Base-by-base conservation (phyloP, 345 rosid species). In the Lepidium sativum region DNA sequence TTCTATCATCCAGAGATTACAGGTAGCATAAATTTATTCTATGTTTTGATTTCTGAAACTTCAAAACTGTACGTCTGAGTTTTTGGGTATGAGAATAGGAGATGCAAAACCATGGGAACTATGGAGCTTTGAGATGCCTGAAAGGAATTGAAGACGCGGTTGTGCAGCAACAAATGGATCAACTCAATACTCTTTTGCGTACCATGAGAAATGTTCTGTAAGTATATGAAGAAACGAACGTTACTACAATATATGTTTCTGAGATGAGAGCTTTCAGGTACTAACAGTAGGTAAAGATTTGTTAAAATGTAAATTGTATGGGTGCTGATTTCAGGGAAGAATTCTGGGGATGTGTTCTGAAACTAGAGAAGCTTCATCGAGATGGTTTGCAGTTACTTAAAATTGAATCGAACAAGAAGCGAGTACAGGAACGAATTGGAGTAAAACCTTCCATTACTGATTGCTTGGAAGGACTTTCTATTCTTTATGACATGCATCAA, bases 401-500 rank as follows among this genome's bases (percentile, higher is more conserved):
- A 79, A 80, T 81, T 3, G 83, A 81, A 41, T 8, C 64, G 17
- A 79, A 75, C 8, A 67, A 60, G 72, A 78, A 73, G 71, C 81
- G 78, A 58, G 40, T 82, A 77, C 77, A 75, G 68, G 86, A 75
- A 37, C 75, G 81, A 54, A 42, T 87, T 69, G 98, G 98, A 12
- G 42, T 81, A 50, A 92, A 87, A 71, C 98, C 97, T 3, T 60
- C 69, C 66, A 76, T 89, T 23, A 70, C 69, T 29, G 86, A 87
- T 80, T 89, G 97, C 75, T 69, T 82, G 58, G 84, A 92, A 37
- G 89, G 96, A 15, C 91, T 92, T 51, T 67, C 66, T 77, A 58
- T 79, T 74, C 85, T 92, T 60, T 66, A 75, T 60, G 83, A 84
- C 5, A 89, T 89, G 91, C 87, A 86, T 63, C 60, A 48, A 21